A percentile compares a stretch with the other conserved stretches of the same genome.
Evolutionary conservation across 306 rosid genomes (phyloP).

Genomic region (Quercus ilex): DNA sequence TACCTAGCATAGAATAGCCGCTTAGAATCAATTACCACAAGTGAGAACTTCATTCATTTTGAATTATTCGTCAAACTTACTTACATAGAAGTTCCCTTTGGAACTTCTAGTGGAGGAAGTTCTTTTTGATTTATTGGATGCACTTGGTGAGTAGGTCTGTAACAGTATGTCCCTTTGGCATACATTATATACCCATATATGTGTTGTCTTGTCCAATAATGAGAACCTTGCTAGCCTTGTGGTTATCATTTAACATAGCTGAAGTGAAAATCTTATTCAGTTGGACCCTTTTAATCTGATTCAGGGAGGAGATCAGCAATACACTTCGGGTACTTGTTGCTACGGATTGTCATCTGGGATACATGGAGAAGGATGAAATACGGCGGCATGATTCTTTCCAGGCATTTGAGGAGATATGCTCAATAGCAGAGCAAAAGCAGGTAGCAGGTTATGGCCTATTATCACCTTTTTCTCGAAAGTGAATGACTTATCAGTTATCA

Average conservation of each 20-base stretch:
- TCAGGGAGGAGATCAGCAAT: slow-evolving; percentile 59
- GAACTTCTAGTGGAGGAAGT: neutral
- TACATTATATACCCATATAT: neutral
- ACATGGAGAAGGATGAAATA: slow-evolving; percentile 95
- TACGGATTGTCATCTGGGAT: slow-evolving; percentile 93
- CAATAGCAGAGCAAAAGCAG: slow-evolving; percentile 66
- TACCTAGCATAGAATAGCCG: no score
- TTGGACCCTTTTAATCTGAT: neutral
- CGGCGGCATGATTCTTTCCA: slow-evolving; percentile 91
- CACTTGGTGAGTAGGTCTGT: neutral
- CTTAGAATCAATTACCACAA: neutral
- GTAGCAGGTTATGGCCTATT: slow-evolving; percentile 12
- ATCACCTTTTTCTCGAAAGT: neutral
- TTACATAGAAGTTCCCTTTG: neutral
- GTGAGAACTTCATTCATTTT: neutral
- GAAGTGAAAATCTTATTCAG: neutral
- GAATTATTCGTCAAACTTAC: neutral
- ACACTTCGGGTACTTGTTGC: slow-evolving; percentile 85
- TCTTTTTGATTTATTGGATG: neutral
- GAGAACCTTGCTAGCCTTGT: neutral
- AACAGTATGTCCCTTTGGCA: neutral
- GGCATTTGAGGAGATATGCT: slow-evolving; percentile 91
- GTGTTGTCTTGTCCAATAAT: neutral
- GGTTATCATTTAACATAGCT: neutral
- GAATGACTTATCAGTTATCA: neutral